Percentiles rank a stretch among this genome's conserved stretches.
These are phyloP conservation scores for Trichoderma cornu-damae DNA, from an alignment of 2,329 filamentous ascomycete genomes.

Conservation along the genomic window DNA sequence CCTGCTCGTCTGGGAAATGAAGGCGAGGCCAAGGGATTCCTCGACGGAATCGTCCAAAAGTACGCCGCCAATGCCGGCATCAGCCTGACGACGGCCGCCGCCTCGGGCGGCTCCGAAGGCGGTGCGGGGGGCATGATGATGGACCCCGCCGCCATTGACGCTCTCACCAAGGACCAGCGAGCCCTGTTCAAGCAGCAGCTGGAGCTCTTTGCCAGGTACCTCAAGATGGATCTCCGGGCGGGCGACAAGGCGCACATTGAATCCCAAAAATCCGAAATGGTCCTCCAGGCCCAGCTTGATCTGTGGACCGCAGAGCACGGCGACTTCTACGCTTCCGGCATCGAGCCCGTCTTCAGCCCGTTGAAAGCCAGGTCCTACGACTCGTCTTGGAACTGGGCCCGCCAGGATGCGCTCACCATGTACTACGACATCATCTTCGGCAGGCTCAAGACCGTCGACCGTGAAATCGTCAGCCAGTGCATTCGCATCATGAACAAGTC, in stretches of 20 bases:
- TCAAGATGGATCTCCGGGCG: constrained; percentile 95
- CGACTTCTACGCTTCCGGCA: constrained; percentile 91
- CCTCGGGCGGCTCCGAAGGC: constrained; percentile 66
- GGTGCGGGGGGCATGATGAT: constrained; percentile 93
- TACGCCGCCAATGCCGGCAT: constrained; percentile 82
- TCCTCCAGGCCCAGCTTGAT: constrained; percentile 88
- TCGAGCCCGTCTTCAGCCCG: constrained; percentile 87
- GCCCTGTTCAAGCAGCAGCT: constrained; percentile 97
- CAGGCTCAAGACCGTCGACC: constrained; percentile 83
- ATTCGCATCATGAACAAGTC: constrained; percentile 99
- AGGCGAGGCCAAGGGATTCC: constrained; percentile 82
- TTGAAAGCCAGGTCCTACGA: constrained; percentile 96
- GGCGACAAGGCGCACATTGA: constrained; percentile 89
- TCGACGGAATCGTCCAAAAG: constrained; percentile 84
- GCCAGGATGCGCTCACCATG: constrained; percentile 96
- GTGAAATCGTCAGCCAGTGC: constrained; percentile 97
- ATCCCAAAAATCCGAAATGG: constrained; percentile 77
- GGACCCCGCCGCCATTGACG: constrained; percentile 95
- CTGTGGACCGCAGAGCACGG: constrained; percentile 94
- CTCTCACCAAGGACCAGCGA: constrained; percentile 92
- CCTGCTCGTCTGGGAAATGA: constrained; percentile 83
- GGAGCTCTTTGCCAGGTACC: constrained; percentile 87
- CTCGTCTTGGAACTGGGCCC: constrained; percentile 98
- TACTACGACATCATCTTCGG: constrained; percentile 99
- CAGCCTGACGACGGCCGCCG: constrained; percentile 70